A percentile compares a stretch with the other conserved stretches of the same genome.
phyloP scores from a whole-genome alignment of 768 basidiomycete genomes.

The Strobilomyces echinocephalus region DNA sequence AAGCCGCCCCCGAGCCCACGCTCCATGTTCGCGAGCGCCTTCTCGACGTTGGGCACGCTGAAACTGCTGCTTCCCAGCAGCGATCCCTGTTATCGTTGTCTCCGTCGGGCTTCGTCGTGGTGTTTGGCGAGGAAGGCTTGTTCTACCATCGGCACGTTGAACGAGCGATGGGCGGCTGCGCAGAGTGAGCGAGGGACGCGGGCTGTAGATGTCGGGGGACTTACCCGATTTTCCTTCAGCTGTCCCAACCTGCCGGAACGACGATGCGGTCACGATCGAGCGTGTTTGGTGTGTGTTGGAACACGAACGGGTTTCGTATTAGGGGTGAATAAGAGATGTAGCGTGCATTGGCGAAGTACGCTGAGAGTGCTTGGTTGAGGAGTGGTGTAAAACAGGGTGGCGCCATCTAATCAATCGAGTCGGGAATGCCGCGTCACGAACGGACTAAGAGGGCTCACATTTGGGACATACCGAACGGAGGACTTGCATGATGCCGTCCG shows the following conservation, averaged over 20 bases:
- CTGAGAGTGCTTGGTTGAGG: slow-evolving; percentile 70
- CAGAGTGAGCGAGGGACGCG: not conserved
- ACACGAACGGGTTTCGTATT: slow-evolving; percentile 78
- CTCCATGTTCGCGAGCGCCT: slow-evolving; percentile 87
- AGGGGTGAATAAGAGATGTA: slow-evolving; percentile 61
- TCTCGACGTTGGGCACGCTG: slow-evolving; percentile 82
- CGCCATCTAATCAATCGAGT: slow-evolving; percentile 62
- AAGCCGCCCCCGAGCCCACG: slow-evolving; percentile 39
- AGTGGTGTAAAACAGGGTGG: slow-evolving; percentile 87
- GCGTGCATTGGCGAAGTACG: slow-evolving; percentile 73
- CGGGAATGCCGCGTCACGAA: not conserved
- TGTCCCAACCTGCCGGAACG: slow-evolving; percentile 96
- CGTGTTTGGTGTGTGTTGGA: slow-evolving; percentile 82
- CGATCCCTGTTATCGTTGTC: slow-evolving; percentile 61
- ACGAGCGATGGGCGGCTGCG: slow-evolving; percentile 59
- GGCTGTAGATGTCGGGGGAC: not conserved
- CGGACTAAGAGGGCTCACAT: slow-evolving; percentile 50
- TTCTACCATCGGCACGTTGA: slow-evolving; percentile 81
- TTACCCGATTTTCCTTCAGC: slow-evolving; percentile 83
- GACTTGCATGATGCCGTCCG: slow-evolving; percentile 94
- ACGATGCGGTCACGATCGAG: slow-evolving; percentile 90
- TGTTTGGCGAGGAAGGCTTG: slow-evolving; percentile 88
- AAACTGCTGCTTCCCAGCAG: slow-evolving; percentile 87
- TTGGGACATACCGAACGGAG: slow-evolving; percentile 87
- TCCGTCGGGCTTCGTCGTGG: slow-evolving; percentile 83